Base-by-base conservation (phyloP, 306 rosid genomes). In the Purshia tridentata region DNA sequence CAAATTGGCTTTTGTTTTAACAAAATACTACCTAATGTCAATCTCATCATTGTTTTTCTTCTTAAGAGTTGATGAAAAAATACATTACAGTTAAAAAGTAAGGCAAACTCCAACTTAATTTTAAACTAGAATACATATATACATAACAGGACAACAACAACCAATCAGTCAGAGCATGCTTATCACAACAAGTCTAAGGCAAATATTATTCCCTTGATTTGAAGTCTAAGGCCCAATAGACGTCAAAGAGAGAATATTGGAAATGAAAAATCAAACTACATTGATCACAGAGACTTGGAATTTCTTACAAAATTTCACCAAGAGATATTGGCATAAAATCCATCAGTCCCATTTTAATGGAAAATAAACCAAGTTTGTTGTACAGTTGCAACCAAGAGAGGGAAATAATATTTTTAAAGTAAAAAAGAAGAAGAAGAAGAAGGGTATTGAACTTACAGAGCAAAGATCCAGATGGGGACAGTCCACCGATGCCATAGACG, bases 221-320 rank as follows among this genome's bases (percentile, higher is more conserved):
- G 72, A 50, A n/a, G n/a, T 51, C 59, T 50, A 49, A 50, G 47
- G 14, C 16, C 54, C 72, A 68, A 13, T 47, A 50, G 29, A 50
- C 11, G 3, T 63, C 35, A 68, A 50, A 37, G 10, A 68, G 42
- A 2, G 12, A 40, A 11, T 37, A 29, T 8, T 9, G 73, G 48
- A 52, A n/a, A 37, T 2, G 9, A 49, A 9, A 41, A 15, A 5
- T 40, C 72, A 51, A 67, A 18, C 49, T 51, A 50, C 49, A n/a
- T 68, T 20, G 9, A 68, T 10, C 62, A 69, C 62, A 49, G 50
- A 39, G 62, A 18, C 15, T 51, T 37, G 48, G 49, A 69, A 40
- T 10, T n/a, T 19, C 52, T 39, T 4, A 42, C 10, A 53, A 12
- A 52, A 40, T 11, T 11, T 50, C 50, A 51, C 37, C 49, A 69